Conservation (phyloP, 495 filamentous ascomycete species). For the Aspergillus sclerotioniger region DNA sequence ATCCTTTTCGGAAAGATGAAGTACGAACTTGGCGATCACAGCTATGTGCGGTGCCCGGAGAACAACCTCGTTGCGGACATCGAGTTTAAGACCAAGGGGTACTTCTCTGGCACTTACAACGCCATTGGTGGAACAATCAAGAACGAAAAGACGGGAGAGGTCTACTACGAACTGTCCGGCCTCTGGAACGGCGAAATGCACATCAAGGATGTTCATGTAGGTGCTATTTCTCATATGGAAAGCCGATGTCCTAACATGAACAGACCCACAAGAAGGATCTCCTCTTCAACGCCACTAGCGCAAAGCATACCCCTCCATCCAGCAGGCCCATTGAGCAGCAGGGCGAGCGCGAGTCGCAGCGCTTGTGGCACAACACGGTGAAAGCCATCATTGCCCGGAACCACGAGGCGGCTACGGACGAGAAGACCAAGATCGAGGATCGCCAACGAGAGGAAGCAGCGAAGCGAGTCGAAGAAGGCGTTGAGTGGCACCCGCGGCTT, state of each 20-base stretch:
- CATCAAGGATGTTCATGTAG: conserved; percentile 76
- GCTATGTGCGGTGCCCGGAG: conserved; percentile 90
- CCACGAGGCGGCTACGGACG: conserved; percentile 86
- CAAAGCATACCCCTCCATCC: conserved; percentile 71
- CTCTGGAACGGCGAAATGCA: conserved; percentile 94
- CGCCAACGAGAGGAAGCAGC: conserved; percentile 86
- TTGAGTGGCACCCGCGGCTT: conserved; percentile 85
- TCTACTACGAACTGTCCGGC: conserved; percentile 85
- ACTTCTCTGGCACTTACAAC: conserved; percentile 94
- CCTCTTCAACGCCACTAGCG: conserved; percentile 80
- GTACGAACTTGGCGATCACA: conserved; percentile 97
- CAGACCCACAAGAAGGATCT: conserved; percentile 86
- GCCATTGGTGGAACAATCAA: conserved; percentile 91
- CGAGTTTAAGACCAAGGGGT: conserved; percentile 98
- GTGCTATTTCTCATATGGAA: conserved; percentile 16
- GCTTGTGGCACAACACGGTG: conserved; percentile 77
- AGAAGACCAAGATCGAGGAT: conserved; percentile 94
- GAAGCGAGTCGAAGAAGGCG: conserved; percentile 70
- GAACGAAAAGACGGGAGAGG: conserved; percentile 80
- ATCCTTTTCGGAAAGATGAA: conserved; percentile 99
- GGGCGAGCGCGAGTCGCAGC: conserved; percentile 85
- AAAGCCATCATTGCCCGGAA: conserved; percentile 78
- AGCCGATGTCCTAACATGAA: conserved; percentile 5
- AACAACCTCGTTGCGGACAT: conserved; percentile 83
- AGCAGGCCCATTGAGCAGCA: conserved; percentile 82